Base-by-base conservation (phyloP, 352 stramenopile genomes). In the Globisporangium megalacanthum region DNA sequence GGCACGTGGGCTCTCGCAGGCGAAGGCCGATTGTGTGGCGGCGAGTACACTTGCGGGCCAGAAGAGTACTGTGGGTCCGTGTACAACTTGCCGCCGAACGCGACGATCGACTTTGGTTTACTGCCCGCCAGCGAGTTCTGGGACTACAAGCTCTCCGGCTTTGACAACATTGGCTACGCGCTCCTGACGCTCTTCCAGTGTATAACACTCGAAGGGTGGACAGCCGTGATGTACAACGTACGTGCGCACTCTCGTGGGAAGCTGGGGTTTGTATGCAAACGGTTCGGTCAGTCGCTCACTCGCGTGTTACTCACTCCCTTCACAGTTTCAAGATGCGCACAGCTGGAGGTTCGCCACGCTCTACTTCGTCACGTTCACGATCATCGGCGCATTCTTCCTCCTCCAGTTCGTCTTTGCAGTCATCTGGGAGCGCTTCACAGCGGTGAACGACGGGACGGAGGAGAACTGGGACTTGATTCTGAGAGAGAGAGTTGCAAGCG, bases 121-220 rank as follows among this genome's bases (percentile, higher is more conserved):
- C 62, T 71, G 15, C 57, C 64, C 9, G 80, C 79, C 6, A 62
- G 72, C 10, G 69, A 86, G 49, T 69, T 69, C 15, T 77, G 86
- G 42, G 89, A 95, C 33, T 91, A 78, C 54, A 88, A 86, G 2
- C 79, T 86, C n/a, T 78, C 71, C 8, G 77, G 63, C 17, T 97
- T 96, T 54, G 89, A 97, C 64, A 76, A 88, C 49, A 87, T 97
- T 35, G 58, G 65, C n/a, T 70, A 58, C 33, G 75, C 85, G 8
- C 81, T 95, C 35, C 33, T 97, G 15, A 92, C 84, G 13, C 73
- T 95, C n/a, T 94, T 97, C 51, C 86, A 95, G 61, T 75, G 75
- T 19, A 81, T 97, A 41, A 97, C 88, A 19, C 69, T 96, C 6
- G 88, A 97, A 71, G 89, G 89, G 1, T 97, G 90, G 90, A 87